Percentiles rank a stretch among this genome's conserved stretches.
Conservation (phyloP, 192 early-diverging fungal genomes). For the Kappamyces sp. region DNA sequence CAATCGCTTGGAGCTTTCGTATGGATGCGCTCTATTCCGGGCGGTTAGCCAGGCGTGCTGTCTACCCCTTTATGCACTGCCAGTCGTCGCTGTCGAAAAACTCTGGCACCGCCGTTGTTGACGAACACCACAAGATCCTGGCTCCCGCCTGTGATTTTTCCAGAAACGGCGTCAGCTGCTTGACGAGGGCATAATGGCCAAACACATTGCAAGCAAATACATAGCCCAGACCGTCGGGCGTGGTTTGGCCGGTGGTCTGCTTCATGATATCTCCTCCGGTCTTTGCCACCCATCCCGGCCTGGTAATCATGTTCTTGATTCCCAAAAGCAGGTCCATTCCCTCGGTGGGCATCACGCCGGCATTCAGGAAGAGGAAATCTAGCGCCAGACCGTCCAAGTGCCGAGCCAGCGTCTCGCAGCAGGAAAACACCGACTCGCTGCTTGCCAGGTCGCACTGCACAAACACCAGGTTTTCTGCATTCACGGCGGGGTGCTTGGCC, state of each 20-base stretch:
- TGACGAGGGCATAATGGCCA: slow-evolving; percentile 46
- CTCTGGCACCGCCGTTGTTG: slow-evolving; percentile 31
- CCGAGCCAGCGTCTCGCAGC: too few species aligned
- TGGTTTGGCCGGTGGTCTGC: slow-evolving; percentile 33
- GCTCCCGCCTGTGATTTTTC: neutral
- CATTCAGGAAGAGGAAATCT: slow-evolving; percentile 43
- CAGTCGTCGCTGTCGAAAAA: slow-evolving; percentile 34
- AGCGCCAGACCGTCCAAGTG: too few species aligned
- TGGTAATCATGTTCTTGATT: slow-evolving; percentile 20
- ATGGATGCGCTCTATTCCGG: slow-evolving; percentile 38
- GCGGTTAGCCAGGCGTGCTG: neutral
- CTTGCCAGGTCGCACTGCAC: too few species aligned
- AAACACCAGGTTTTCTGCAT: neutral
- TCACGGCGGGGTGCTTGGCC: slow-evolving; percentile 1
- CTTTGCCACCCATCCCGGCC: slow-evolving; percentile 34
- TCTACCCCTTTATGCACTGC: slow-evolving; percentile 36
- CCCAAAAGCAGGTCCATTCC: slow-evolving; percentile 21
- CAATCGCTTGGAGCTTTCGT: slow-evolving; percentile 45
- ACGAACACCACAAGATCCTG: slow-evolving; percentile 40
- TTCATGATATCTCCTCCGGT: slow-evolving; percentile 37
- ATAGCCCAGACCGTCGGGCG: slow-evolving; percentile 34
- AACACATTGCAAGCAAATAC: slow-evolving; percentile 50
- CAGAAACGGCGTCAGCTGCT: slow-evolving; percentile 16
- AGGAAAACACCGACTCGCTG: too few species aligned
- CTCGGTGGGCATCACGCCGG: slow-evolving; percentile 38